Conservation (phyloP, 1,284 basidiomycete species). For the Blastosporella zonata region DNA sequence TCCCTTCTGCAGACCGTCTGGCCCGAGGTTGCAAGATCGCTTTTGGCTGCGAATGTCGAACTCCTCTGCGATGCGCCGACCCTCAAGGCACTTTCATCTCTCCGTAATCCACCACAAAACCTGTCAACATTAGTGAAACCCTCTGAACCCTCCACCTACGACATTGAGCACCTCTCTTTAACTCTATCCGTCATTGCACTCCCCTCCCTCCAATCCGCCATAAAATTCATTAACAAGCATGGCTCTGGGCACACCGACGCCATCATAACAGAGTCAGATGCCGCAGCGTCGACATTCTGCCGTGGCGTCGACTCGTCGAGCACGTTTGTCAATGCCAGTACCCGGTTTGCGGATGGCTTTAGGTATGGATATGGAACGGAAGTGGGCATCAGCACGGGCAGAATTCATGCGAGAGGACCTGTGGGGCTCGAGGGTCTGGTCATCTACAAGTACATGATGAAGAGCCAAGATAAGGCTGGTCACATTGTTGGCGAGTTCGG, state of each 20-base stretch:
- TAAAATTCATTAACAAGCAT: slow-evolving; percentile 89
- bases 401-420: slow-evolving; percentile 95
- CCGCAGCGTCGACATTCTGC: slow-evolving; percentile 73
- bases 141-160: slow-evolving; percentile 66
- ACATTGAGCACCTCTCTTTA: slow-evolving; percentile 86
- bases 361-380: slow-evolving; percentile 97
- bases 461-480: slow-evolving; percentile 68
- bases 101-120: slow-evolving; percentile 33
- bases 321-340: slow-evolving; percentile 92
- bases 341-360: slow-evolving; percentile 96
- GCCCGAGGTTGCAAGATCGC: slow-evolving; percentile 74
- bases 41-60: slow-evolving; percentile 69
- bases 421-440: slow-evolving; percentile 95
- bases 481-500: slow-evolving; percentile 85
- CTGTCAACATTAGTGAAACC: slow-evolving; percentile 48
- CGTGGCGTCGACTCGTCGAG: slow-evolving; percentile 90
- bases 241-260: slow-evolving; percentile 95
- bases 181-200: slow-evolving; percentile 80
- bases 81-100: slow-evolving; percentile 46
- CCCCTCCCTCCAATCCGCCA: slow-evolving; percentile 69
- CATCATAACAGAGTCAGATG: slow-evolving; percentile 84
- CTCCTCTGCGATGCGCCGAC: slow-evolving; percentile 78
- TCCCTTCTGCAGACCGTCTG: slow-evolving; percentile 71
- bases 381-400: slow-evolving; percentile 95
- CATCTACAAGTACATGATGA: slow-evolving; percentile 92